These are phyloP conservation scores for Blastobotrys mokoenaii DNA, from an alignment of 805 yeast species.

Conservation along the genomic window DNA sequence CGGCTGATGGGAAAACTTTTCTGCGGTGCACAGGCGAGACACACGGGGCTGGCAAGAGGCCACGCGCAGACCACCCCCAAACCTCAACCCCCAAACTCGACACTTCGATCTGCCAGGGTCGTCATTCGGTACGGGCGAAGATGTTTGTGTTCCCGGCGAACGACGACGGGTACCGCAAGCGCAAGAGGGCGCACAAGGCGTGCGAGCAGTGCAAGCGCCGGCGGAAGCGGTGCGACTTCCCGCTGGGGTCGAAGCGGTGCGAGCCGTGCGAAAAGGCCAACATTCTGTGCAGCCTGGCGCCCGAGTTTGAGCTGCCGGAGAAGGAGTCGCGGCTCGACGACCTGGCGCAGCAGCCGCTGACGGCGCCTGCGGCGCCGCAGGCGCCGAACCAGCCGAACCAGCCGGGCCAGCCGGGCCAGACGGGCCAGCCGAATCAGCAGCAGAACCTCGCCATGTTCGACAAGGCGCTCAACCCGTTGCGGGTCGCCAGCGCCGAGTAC, in stretches of 20 bases:
- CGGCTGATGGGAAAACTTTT: too few species aligned
- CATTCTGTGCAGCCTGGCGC: conserved; percentile 25
- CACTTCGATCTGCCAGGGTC: too few species aligned
- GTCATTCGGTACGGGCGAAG: too few species aligned
- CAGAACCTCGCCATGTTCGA: too few species aligned
- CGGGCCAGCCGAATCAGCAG: too few species aligned
- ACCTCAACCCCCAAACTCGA: too few species aligned
- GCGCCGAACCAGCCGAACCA: background rate
- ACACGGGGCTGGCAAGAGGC: too few species aligned
- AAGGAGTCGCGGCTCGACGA: conserved; percentile 14
- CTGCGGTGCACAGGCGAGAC: too few species aligned
- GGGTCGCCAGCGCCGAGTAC: conserved; percentile 1
- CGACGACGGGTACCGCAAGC: conserved; percentile 32
- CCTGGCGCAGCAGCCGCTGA: conserved; percentile 9
- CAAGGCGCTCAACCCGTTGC: background rate
- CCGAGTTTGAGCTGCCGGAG: conserved; percentile 16
- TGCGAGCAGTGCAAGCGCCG: conserved; percentile 34
- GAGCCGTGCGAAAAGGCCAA: conserved; percentile 28
- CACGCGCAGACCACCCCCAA: too few species aligned
- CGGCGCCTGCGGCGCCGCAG: background rate
- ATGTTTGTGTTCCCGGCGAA: conserved; percentile 39
- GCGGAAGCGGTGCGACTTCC: conserved; percentile 27
- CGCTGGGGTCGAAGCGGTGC: conserved; percentile 22
- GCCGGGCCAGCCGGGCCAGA: too few species aligned
- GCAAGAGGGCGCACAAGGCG: conserved; percentile 37